A percentile compares a stretch with the other conserved stretches of the same genome.
Evolutionary conservation across 2,329 filamentous ascomycete genomes (phyloP).

Genomic region (Penicillium sp.): DNA sequence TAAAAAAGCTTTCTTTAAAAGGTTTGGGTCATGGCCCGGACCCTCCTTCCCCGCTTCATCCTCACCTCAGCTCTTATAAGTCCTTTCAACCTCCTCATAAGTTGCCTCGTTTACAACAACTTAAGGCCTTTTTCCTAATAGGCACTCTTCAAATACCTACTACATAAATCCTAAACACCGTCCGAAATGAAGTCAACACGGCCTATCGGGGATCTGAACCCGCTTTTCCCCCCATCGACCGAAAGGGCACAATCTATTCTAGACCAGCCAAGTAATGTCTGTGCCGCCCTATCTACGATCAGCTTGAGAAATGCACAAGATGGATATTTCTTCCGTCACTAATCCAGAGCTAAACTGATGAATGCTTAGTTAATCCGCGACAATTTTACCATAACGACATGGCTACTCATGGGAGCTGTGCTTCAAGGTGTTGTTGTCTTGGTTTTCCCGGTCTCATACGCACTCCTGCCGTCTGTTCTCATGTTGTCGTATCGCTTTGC

Average conservation of each 20-base stretch:
- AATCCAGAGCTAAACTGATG: not conserved
- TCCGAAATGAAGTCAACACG: no score
- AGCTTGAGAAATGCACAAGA: not conserved
- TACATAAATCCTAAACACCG: no score
- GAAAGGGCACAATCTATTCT: not conserved
- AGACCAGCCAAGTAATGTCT: not conserved
- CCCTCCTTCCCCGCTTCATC: no score
- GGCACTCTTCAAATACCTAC: no score
- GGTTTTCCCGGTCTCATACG: no score
- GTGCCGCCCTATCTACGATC: not conserved
- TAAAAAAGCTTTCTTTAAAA: no score
- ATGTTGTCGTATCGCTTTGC: not conserved
- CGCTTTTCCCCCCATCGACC: not conserved
- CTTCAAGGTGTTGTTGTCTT: not conserved
- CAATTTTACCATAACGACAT: not conserved
- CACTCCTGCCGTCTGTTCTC: no score
- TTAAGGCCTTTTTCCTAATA: no score
- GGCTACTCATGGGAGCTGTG: not conserved
- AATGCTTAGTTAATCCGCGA: not conserved
- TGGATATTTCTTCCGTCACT: not conserved
- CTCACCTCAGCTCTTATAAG: no score
- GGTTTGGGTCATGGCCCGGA: no score
- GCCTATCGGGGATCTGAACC: not conserved
- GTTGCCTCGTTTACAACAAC: no score
- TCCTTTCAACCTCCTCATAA: no score